Evolutionary conservation across 2,329 filamentous ascomycete genomes (phyloP).

Genomic region (Diaporthe citrichinensis): DNA sequence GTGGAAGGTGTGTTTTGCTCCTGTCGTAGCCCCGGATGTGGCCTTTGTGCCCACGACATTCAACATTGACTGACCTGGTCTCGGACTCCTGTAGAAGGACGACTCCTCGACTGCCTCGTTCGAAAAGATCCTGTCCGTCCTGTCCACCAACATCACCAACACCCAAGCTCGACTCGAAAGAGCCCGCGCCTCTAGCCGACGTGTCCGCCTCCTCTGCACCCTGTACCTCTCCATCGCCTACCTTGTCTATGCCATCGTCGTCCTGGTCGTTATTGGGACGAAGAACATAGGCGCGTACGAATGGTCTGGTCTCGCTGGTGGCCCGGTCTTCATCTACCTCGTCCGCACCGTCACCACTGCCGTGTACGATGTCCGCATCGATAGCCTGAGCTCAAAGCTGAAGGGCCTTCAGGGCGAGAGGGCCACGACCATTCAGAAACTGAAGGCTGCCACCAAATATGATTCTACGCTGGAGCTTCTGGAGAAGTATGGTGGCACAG

Average conservation of each 20-base stretch:
- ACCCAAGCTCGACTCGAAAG: constrained; percentile 81
- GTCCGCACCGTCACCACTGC: constrained; percentile 76
- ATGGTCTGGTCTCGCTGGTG: constrained; percentile 83
- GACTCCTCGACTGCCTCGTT: constrained; percentile 90
- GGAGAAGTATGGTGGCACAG: constrained; percentile 89
- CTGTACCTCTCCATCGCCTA: constrained; percentile 94
- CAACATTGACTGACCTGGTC: constrained; percentile 35
- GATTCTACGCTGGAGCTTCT: constrained; percentile 93
- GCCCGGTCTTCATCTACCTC: constrained; percentile 85
- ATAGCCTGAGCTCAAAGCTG: constrained; percentile 76
- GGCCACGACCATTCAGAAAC: constrained; percentile 88
- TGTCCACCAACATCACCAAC: constrained; percentile 86
- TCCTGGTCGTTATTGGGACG: constrained; percentile 88
- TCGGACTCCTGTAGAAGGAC: constrained; percentile 61
- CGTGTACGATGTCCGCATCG: constrained; percentile 87
- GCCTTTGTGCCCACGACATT: constrained; percentile 1
- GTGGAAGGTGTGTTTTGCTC: constrained; percentile 74
- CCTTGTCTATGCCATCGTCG: constrained; percentile 85
- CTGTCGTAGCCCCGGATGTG: not conserved
- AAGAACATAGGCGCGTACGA: constrained; percentile 82
- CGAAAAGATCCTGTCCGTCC: constrained; percentile 87
- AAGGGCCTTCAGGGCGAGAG: constrained; percentile 84
- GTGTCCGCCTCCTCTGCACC: constrained; percentile 87
- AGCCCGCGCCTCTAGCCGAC: constrained; percentile 79
- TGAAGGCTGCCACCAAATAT: constrained; percentile 96